Percentiles rank a stretch among this genome's conserved stretches.
phyloP scores from a whole-genome alignment of 176 grass and related monocot species.

The Alopecurus myosuroides region DNA sequence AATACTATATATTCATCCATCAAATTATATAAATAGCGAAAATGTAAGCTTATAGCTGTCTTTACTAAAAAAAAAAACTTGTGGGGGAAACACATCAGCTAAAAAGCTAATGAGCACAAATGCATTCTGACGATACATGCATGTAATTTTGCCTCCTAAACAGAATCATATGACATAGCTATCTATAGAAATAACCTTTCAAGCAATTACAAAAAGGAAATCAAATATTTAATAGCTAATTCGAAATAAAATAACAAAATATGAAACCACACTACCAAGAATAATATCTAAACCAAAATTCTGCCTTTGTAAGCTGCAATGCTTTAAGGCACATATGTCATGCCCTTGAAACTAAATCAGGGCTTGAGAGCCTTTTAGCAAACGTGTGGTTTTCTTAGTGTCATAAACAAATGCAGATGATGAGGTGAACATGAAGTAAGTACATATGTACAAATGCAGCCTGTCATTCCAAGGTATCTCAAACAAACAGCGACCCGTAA shows the following conservation, averaged over 20 bases:
- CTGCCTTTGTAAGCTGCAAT: background rate
- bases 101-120: background rate
- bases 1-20: background rate
- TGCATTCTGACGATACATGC: background rate
- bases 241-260: background rate
- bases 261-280: background rate
- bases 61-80: background rate
- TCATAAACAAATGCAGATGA: background rate
- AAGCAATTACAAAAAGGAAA: background rate
- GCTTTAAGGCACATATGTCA: background rate
- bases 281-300: background rate
- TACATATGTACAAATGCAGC: background rate
- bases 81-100: no score
- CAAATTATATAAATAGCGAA: background rate
- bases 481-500: background rate
- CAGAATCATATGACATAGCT: background rate
- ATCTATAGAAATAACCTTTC: background rate
- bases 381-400: background rate
- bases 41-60: background rate
- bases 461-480: background rate
- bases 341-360: background rate
- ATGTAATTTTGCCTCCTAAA: background rate
- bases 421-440: background rate
- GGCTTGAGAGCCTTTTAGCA: background rate
- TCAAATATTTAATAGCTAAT: background rate